Base-by-base conservation (phyloP, 2,329 filamentous ascomycete genomes). In the Diaporthe citrichinensis region DNA sequence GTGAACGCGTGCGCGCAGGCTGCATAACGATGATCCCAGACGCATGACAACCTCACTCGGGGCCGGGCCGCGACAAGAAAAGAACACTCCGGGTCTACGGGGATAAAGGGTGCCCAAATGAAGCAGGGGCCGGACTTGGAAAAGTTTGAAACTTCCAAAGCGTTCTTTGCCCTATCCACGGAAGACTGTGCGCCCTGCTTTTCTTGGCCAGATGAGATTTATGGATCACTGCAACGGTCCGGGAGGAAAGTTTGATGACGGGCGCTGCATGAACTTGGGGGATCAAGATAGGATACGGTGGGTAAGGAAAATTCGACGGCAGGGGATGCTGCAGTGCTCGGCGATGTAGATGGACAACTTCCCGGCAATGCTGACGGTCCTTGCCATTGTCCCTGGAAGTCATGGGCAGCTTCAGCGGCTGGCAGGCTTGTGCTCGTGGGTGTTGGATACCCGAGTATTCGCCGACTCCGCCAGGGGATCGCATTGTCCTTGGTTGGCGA, bases 141-240 rank as follows among this genome's bases (percentile, higher is more conserved):
- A 53, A 34, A 44, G 10, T n/a, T 31, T 53, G 57, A 51, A 51
- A 72, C 44, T 59, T 23, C 31, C 44, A 51, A 51, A 59, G 46
- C 31, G 62, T 51, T 31, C 46, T 14, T 34, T n/a, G 8, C 3
- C 34, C 23, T 31, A 34, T 44, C 46, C 36, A 53, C 34, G 5
- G 25, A 41, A 25, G 59, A 36, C 71, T 51, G 57, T 65, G 46
- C 58, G 51, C 71, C 23, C 46, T 73, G 71, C 71, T 59, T 59
- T 25, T 55, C 71, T 57, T 65, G 71, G 34, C 46, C 71, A 65
- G 71, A 73, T 53, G 58, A 55, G 58, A 65, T 55, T 41, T 55
- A 25, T 25, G 58, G 39, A 65, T 23, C 46, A 57, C 46, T 65
- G 34, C 71, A 73, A 73, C 58, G 46, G 46, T 46, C 58, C 36